A percentile compares a stretch with the other conserved stretches of the same genome.
Evolutionary conservation across 345 rosid genomes (phyloP).

Genomic region (Capsella bursapastoris): DNA sequence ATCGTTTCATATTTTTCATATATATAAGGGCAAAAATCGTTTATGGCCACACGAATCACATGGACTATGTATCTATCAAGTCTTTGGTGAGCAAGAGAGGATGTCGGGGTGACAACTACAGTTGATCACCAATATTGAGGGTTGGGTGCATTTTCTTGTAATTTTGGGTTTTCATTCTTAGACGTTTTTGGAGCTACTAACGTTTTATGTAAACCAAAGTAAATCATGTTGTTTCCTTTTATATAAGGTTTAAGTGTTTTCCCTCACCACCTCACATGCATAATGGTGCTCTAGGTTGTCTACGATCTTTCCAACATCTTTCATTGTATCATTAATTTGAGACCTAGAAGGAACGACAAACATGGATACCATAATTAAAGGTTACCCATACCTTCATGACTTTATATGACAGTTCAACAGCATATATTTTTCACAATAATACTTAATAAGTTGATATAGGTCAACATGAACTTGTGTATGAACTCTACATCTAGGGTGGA

Average conservation of each 20-base stretch:
- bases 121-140: no score
- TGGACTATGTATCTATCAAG: no score
- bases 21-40: no score
- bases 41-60: no score
- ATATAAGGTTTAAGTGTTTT: conserved; percentile 56
- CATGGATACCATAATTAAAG: conserved; percentile 76
- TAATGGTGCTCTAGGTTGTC: conserved; percentile 50
- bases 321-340: conserved; percentile 72
- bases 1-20: no score
- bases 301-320: conserved; percentile 63
- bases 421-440: conserved; percentile 89
- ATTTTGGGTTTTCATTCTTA: conserved; percentile 57
- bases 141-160: conserved; percentile 49
- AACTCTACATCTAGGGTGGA: conserved; percentile 75
- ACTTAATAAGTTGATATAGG: conserved; percentile 87
- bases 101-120: no score
- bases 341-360: conserved; percentile 81
- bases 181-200: conserved; percentile 55
- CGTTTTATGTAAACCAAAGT: no score
- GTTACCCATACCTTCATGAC: conserved; percentile 91
- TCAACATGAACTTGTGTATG: conserved; percentile 80
- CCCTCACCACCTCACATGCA: conserved; percentile 63
- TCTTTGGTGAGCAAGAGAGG: no score
- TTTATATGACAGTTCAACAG: conserved; percentile 85
- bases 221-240: no score